Base-by-base conservation (phyloP, 345 rosid genomes). In the Cardamine chenopodiifolia region DNA sequence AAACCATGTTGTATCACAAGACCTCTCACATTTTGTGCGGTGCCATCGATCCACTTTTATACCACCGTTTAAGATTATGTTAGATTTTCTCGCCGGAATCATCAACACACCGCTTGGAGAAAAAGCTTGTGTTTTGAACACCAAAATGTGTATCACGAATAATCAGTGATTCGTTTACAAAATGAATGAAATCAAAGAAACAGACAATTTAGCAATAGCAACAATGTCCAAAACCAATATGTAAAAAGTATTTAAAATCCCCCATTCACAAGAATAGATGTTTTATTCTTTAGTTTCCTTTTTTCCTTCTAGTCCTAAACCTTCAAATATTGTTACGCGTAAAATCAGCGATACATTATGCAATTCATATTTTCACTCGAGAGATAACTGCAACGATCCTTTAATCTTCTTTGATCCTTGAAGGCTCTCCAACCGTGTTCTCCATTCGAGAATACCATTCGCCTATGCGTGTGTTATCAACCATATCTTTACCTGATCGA, bases 381-480 rank as follows among this genome's bases (percentile, higher is more conserved):
- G 29, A 56, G 48, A 55, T 13, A 54, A 44, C 19, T 25, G 63
- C n/a, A 65, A 28, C 37, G 0, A 47, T 50, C 53, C 64, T 75
- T 76, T 75, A 88, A 22, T 81, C 79, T 72, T 70, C 79, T 73
- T 70, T 74, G 56, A 86, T 75, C 70, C 90, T 70, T 1, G 89
- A 66, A 68, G 91, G 75, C 69, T 85, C 86, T 17, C 99, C 99
- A 7, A 92, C 88, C 3, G 84, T 80, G 25, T 63, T 80, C 75
- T 90, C 93, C 94, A 95, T 92, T 32, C 92, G 86, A 52, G 80
- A 23, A 73, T 85, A 92, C 97, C 99, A 88, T 64, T 90, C 91
- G 18, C 94, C 94, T 39, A 95, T 89, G 13, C 78, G 89, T 37
- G 97, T 95, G 72, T 92, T 87, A 72, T 88, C 89, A 78, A 86